phyloP scores from a whole-genome alignment of 2,329 filamentous ascomycete genomes.

The Phialophora expanda region DNA sequence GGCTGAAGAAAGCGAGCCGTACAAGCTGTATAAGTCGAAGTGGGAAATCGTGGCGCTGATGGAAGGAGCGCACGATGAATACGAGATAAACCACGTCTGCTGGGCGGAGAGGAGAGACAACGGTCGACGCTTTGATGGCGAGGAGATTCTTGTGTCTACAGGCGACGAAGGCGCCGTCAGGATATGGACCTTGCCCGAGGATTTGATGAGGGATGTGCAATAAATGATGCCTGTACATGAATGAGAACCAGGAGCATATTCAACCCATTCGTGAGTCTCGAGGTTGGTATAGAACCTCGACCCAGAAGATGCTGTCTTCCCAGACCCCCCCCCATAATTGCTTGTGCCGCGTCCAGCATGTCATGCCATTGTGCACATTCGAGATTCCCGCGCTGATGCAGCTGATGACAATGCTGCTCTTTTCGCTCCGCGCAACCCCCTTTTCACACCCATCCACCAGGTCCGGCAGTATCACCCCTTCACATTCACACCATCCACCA shows the following conservation, averaged over 20 bases:
- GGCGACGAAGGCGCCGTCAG: conserved; percentile 90
- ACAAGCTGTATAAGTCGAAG: conserved; percentile 49
- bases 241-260: background rate
- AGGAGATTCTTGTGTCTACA: conserved; percentile 88
- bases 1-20: conserved; percentile 26
- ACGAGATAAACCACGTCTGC: conserved; percentile 88
- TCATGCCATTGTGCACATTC: background rate
- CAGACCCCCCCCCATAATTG: background rate
- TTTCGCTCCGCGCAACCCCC: no score
- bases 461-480: background rate
- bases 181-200: conserved; percentile 67
- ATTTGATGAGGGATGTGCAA: conserved; percentile 11
- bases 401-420: background rate
- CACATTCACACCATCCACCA: background rate
- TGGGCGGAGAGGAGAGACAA: conserved; percentile 83
- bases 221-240: background rate
- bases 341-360: background rate
- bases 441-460: background rate
- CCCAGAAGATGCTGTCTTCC: background rate
- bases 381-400: no score
- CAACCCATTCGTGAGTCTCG: background rate
- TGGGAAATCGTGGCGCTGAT: conserved; percentile 76
- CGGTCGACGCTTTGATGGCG: conserved; percentile 61
- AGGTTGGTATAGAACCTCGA: background rate
- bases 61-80: conserved; percentile 82